Evolutionary conservation across 352 stramenopile species (phyloP).

Genomic region (Globisporangium iwayamae): DNA sequence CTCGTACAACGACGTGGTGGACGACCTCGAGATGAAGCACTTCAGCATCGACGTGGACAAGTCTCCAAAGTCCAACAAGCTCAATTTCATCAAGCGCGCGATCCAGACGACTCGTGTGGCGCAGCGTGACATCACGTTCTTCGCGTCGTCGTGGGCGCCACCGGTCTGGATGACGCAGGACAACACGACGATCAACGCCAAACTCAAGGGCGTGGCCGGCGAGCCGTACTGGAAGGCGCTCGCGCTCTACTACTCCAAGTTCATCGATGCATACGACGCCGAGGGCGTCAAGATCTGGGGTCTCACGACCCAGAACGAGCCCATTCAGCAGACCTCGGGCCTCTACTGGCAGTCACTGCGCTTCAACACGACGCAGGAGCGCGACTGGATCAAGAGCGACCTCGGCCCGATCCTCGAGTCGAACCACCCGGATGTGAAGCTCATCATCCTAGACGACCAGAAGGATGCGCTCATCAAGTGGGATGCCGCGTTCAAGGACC

Average conservation of each 20-base stretch:
- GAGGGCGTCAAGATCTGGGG: constrained; percentile 75
- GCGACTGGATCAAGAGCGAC: constrained; percentile 75
- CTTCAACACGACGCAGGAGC: constrained; percentile 34
- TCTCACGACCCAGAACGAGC: constrained; percentile 86
- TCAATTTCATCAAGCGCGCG: constrained; percentile 65
- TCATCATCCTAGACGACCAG: constrained; percentile 85
- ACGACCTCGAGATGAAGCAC: constrained; percentile 73
- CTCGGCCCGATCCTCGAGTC: constrained; percentile 60
- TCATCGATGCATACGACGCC: constrained; percentile 76
- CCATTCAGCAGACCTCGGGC: constrained; percentile 33
- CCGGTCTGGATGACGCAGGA: constrained; percentile 86
- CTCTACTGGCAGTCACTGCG: constrained; percentile 59
- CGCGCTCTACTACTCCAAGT: constrained; percentile 88
- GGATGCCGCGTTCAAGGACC: constrained; percentile 39
- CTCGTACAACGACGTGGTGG: constrained; percentile 75
- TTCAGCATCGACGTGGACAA: constrained; percentile 88
- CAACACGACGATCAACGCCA: constrained; percentile 54
- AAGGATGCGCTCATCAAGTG: constrained; percentile 56
- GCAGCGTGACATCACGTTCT: constrained; percentile 53
- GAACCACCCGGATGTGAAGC: constrained; percentile 75
- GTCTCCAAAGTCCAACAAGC: constrained; percentile 44
- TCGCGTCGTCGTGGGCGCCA: constrained; percentile 78
- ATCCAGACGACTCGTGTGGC: constrained; percentile 32
- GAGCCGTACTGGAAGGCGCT: constrained; percentile 68
- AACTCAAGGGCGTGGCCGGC: constrained; percentile 47